Conservation (phyloP, 1,284 basidiomycete species). For the Lignosus rhinocerotis region DNA sequence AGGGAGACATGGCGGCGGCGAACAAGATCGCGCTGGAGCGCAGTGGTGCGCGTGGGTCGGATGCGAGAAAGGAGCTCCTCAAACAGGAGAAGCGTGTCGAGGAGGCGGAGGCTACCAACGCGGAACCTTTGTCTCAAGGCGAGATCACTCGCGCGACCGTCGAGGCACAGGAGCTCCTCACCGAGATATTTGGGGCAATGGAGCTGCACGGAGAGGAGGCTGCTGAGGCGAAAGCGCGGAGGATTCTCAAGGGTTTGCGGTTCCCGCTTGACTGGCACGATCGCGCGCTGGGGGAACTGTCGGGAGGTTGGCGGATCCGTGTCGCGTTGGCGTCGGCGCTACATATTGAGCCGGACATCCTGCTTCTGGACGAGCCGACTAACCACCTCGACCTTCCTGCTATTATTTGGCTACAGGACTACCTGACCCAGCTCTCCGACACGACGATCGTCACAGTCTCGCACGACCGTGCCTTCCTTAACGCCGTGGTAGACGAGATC, state of each 20-base stretch:
- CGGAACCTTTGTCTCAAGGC: conserved; percentile 6
- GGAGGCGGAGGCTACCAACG: conserved; percentile 23
- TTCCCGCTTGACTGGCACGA: conserved; percentile 55
- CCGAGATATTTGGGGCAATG: conserved; percentile 21
- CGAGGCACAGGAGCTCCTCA: conserved; percentile 20
- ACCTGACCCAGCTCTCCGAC: conserved; percentile 47
- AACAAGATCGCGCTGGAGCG: conserved; percentile 55
- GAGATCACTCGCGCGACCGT: conserved; percentile 23
- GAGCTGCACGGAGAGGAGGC: conserved; percentile 30
- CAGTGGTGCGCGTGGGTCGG: conserved; percentile 53
- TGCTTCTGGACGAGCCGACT: conserved; percentile 88
- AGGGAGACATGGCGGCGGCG: conserved; percentile 45
- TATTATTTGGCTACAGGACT: conserved; percentile 76
- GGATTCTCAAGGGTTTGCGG: conserved; percentile 65
- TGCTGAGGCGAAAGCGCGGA: conserved; percentile 56
- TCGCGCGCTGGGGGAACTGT: conserved; percentile 50
- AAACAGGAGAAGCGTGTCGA: conserved; percentile 47
- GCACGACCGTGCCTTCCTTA: conserved; percentile 73
- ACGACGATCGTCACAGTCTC: conserved; percentile 64
- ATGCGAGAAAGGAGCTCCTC: conserved; percentile 52
- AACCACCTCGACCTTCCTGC: conserved; percentile 96
- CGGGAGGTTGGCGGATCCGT: conserved; percentile 72
- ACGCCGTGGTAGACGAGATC: conserved; percentile 66
- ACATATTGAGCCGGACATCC: conserved; percentile 80
- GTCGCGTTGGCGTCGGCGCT: conserved; percentile 77